Conservation (phyloP, 2,329 filamentous ascomycete genomes). For the Colletotrichum aenigma region DNA sequence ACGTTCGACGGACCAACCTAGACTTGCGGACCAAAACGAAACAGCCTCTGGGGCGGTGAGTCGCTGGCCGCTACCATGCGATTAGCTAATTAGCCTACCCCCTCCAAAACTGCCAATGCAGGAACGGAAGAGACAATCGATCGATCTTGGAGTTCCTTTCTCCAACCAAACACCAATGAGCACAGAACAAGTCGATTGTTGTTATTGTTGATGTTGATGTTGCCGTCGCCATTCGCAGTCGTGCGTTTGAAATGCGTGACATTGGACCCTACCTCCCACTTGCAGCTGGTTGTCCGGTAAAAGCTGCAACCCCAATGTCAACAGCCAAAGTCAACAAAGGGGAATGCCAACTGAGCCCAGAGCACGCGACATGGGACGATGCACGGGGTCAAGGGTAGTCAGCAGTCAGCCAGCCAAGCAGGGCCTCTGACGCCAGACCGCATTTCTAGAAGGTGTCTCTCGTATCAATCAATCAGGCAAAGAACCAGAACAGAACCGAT, state of each 20-base stretch:
- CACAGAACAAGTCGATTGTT: not conserved
- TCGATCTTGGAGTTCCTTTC: not conserved
- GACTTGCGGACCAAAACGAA: conserved; percentile 7
- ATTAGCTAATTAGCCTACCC: not conserved
- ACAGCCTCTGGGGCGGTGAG: not conserved
- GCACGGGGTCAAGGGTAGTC: not conserved
- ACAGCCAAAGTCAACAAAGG: conserved; percentile 18
- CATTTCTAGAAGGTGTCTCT: not conserved
- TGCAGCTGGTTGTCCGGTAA: conserved; percentile 15
- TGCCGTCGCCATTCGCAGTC: not conserved
- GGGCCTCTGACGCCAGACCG: conserved; percentile 1
- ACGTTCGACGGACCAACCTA: conserved; percentile 5
- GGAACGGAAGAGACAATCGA: conserved; percentile 1
- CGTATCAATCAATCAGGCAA: not conserved
- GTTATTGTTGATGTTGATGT: not conserved
- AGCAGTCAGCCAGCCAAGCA: not conserved
- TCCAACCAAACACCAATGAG: not conserved
- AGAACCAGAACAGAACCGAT: not conserved
- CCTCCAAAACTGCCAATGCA: not conserved
- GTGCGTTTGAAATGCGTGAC: not conserved
- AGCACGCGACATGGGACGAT: conserved; percentile 19
- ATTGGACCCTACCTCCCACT: not conserved
- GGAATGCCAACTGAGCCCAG: not conserved
- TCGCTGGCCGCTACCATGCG: not conserved
- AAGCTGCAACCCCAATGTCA: not conserved